Percentiles rank a stretch among this genome's conserved stretches.
phyloP scores from a whole-genome alignment of 495 filamentous ascomycete genomes.

The Trichoderma reesei region DNA sequence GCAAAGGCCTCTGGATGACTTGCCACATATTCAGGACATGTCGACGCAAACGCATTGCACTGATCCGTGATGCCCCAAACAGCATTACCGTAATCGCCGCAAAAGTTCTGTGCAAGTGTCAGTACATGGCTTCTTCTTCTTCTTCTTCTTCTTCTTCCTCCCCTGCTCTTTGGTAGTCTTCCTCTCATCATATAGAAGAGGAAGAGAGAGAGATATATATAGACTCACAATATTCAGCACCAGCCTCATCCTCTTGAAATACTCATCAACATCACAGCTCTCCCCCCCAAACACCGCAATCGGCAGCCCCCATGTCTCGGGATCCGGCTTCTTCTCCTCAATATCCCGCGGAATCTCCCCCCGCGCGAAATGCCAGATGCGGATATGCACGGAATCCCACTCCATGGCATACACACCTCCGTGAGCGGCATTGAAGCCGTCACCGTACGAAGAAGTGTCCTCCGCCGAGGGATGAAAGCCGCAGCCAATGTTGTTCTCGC shows the following conservation, averaged over 20 bases:
- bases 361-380: constrained; percentile 65
- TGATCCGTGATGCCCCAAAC: background rate
- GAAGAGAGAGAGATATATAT: background rate
- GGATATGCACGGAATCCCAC: constrained; percentile 54
- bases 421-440: constrained; percentile 9
- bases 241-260: constrained; percentile 38
- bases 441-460: background rate
- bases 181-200: too few species aligned
- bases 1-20: constrained; percentile 46
- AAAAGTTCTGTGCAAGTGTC: constrained; percentile 25
- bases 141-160: background rate
- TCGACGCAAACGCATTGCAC: constrained; percentile 4
- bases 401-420: constrained; percentile 48
- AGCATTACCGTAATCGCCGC: constrained; percentile 26
- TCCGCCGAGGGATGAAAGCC: background rate
- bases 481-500: constrained; percentile 6
- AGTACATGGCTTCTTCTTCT: background rate
- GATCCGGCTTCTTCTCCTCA: constrained; percentile 50
- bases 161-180: too few species aligned
- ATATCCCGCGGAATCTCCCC: constrained; percentile 33
- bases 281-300: constrained; percentile 38
- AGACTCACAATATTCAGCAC: constrained; percentile 31
- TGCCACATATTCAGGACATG: constrained; percentile 51
- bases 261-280: constrained; percentile 32
- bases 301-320: constrained; percentile 56